These are phyloP conservation scores for Talaromyces funiculosus DNA, from an alignment of 2,329 filamentous ascomycete species.

Conservation along the genomic window DNA sequence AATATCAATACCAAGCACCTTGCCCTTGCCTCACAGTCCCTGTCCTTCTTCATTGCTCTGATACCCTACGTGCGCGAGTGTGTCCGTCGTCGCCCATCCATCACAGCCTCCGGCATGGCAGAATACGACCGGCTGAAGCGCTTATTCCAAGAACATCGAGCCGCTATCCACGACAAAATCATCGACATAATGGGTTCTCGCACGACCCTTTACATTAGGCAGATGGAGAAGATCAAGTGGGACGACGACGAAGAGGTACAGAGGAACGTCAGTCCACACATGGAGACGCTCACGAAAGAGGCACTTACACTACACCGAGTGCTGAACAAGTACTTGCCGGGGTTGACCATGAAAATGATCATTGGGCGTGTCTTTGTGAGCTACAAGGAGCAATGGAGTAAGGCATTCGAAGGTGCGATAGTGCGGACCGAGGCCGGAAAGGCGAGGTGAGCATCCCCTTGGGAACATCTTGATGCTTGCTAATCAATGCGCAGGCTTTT, in stretches of 20 bases:
- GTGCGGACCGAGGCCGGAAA: conserved; percentile 63
- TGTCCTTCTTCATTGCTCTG: conserved; percentile 79
- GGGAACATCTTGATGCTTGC: not conserved
- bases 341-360: conserved; percentile 70
- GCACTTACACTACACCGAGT: conserved; percentile 79
- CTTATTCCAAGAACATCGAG: conserved; percentile 80
- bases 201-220: conserved; percentile 65
- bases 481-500: conserved; percentile 55
- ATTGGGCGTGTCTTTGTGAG: conserved; percentile 78
- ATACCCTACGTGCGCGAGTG: conserved; percentile 90
- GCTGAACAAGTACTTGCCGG: conserved; percentile 72
- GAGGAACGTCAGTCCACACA: conserved; percentile 60
- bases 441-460: conserved; percentile 54
- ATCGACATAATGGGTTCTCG: conserved; percentile 85
- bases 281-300: conserved; percentile 82
- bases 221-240: conserved; percentile 71
- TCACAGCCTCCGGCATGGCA: conserved; percentile 55
- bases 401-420: conserved; percentile 59
- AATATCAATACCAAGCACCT: conserved; percentile 96
- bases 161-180: conserved; percentile 83
- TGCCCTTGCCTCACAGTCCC: conserved; percentile 79
- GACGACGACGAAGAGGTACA: conserved; percentile 46
- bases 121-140: conserved; percentile 86
- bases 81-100: conserved; percentile 64
- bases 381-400: conserved; percentile 73